Evolutionary conservation across 2,329 filamentous ascomycete species (phyloP), one percentile per base, ranked within the genome.

Genomic region (Harringtonia lauricola): DNA sequence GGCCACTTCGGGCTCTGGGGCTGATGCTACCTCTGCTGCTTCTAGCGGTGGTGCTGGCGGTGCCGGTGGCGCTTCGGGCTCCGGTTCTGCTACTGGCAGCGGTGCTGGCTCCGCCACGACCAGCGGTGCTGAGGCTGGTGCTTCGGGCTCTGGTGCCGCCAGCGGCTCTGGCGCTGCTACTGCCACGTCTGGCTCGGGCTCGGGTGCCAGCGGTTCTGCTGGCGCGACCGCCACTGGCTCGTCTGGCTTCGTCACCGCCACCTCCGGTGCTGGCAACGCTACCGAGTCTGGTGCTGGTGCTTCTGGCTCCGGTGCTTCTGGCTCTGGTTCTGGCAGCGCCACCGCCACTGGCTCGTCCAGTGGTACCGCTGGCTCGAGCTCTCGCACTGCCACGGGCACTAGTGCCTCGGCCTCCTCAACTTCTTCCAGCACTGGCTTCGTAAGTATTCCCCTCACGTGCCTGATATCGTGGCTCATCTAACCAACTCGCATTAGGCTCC

Each of bases 401-500:
- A 38, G 39, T 39, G 43, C 26, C 21, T 38, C 46, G 17, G 8
- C 39, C 26, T 33, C 40, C 9, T 29, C 24, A 10, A 33, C 14
- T 22, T 36, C 41, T 22, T 42, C 42, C 13, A 41, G 37, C 29
- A 30, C 36, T 2, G 41, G 35, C 26, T 51, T 50, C 39, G 60
- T 59, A 53, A 52, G 59, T 51, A 33, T 14, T 36, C 13, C 39
- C 37, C 41, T 37, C 12, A 19, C 4, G 12, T 18, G 6, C 21
- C 7, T n/a, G 2, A 18, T 3, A n/a, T 19, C 2, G 5, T 5
- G 33, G n/a, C n/a, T n/a, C n/a, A n/a, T n/a, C 48, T 52, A 46
- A 54, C 45, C 31, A 30, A 19, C 8, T 18, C n/a, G n/a, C n/a
- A 4, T 22, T 38, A 60, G 58, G 57, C 52, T 41, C 57, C 66